Evolutionary conservation across 805 yeast genomes (phyloP), one percentile per base, ranked within the genome.

Genomic region (Candida silvicultrix): DNA sequence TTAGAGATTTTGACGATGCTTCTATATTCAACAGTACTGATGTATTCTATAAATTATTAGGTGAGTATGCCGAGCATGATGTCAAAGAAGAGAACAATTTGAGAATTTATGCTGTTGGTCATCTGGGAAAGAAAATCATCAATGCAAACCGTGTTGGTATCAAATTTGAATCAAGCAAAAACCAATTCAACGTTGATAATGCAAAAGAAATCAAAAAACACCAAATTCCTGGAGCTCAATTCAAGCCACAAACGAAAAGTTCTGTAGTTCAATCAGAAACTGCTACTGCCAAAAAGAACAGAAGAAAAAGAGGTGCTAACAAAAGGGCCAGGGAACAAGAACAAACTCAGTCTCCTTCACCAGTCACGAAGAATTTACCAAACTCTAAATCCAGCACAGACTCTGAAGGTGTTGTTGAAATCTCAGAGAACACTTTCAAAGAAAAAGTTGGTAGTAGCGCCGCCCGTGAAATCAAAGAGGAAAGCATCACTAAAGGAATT

Each of bases 1-100:
- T 83, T 45, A 72, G 71, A 43, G 90, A 83, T 57, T 84, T 83
- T 52, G 69, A 81, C 51, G 89, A 84, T 54, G 18, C 47, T 1
- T 35, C 28, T 2, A 44, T 58, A 12, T 58, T 58, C 45, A 34
- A 41, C 4, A 46, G 38, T 7, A 40, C 38, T 3, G 55, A 56
- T 3, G 28, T 52, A 15, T 50, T 52, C 14, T n/a, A 46, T 2
- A 52, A 49, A 18, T 45, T 56, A 22, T 54, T 59, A 45, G 64
- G 64, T 6, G 35, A 53, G 4, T 50, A 51, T 28, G 51, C 54
- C 32, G 49, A 54, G 7, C 62, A 66, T 49, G 64, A 63, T 41
- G 20, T 47, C 3, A 57, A 43, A 1, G 55, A 59, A 35, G 75
- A 72, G 41, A 58, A 61, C 32, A 40, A 51, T 6, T 46, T 65